Conservation (phyloP, 148 eudicot genomes). For the Fagopyrum esculentum region DNA sequence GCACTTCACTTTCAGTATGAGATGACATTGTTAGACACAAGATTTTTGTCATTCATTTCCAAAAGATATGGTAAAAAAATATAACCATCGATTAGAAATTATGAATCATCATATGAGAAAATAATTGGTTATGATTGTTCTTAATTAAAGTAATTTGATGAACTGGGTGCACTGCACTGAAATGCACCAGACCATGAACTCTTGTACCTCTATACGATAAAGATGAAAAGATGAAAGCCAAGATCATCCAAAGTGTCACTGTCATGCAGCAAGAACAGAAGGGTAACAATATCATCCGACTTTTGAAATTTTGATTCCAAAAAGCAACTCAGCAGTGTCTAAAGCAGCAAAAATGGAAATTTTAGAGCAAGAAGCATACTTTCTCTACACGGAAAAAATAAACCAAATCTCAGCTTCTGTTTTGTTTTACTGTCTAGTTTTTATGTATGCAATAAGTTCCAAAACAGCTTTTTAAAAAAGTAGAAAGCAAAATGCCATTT, state of each 20-base stretch:
- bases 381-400: background rate
- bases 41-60: background rate
- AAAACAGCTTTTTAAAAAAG: background rate
- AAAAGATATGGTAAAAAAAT: background rate
- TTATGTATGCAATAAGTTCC: background rate
- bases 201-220: background rate
- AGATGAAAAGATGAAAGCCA: background rate
- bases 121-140: background rate
- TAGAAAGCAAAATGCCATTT: background rate
- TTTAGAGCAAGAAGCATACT: background rate
- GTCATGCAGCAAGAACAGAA: slow-evolving; percentile 18
- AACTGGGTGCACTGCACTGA: background rate
- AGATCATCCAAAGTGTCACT: slow-evolving; percentile 14
- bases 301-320: slow-evolving; percentile 24
- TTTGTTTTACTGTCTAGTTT: slow-evolving; percentile 12
- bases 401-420: background rate
- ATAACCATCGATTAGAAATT: background rate
- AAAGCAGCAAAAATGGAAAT: slow-evolving; percentile 12
- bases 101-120: background rate
- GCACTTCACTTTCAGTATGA: background rate
- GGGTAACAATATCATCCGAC: slow-evolving; percentile 17
- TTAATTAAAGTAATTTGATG: background rate
- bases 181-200: background rate
- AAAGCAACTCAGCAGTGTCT: slow-evolving; percentile 10
- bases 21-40: background rate